Evolutionary conservation across 352 stramenopile species (phyloP), one percentile per base, ranked within the genome.

Genomic region (Phytophthora fragariae): DNA sequence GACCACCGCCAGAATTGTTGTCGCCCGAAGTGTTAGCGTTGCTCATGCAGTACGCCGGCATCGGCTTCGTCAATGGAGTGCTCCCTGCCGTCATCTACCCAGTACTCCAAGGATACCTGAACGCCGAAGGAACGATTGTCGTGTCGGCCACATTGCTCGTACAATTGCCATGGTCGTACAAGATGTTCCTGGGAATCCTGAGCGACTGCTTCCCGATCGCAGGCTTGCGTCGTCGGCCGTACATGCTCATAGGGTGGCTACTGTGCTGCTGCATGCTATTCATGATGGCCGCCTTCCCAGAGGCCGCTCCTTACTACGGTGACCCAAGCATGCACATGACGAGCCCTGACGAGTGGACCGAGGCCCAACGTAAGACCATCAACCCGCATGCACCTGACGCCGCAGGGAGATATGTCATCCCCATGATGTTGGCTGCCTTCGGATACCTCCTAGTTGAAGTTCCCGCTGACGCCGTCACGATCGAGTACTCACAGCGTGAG

Each of bases 381-480:
- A 85, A 85, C 15, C 39, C 37, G 35, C 46, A 33, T 17, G 79
- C 79, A 7, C 55, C 75, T 2, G 75, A 62, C 41, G 69, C 71
- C 9, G 82, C 72, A n/a, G 73, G 72, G 9, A 77, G 82, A 57
- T 88, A 88, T 31, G 77, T 90, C 1, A 54, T 89, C 35, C 76
- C 76, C 5, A 86, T 90, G 82, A 88, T 90, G 81, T 57, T 92
- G 11, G 80, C 82, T 1, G 77, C 79, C 0, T 85, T 89, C 46
- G 83, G 84, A 4, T 92, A 87, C 24, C 56, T 90, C 5, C n/a
- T 88, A 0, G 79, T 74, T 44, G 84, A 92, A 7, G 81, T 88
- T 12, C 73, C 82, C 0, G 81, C 82, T 1, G 84, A 92, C 61
- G 81, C 86, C 27, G 80, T 92, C 62, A 73, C 89, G 2, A 82